phyloP scores from a whole-genome alignment of 129 eudicot genomes.

The Flaveria linearis region DNA sequence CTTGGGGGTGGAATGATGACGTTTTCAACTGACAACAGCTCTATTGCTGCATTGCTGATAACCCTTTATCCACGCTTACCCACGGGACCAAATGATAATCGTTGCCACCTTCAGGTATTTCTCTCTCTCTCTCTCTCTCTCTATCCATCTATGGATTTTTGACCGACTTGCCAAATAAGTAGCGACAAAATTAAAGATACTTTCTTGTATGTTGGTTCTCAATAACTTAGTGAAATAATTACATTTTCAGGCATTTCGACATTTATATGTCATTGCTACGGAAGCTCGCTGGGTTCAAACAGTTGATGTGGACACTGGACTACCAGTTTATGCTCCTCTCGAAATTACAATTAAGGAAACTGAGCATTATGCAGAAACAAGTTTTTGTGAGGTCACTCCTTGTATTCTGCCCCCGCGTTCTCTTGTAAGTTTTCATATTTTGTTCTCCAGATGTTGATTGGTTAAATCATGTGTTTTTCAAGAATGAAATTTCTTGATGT shows the following conservation, averaged over 20 bases:
- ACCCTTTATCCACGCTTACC: constrained; percentile 96
- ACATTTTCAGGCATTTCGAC: constrained; percentile 78
- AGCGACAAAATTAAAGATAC: not conserved
- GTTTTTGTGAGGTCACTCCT: constrained; percentile 94
- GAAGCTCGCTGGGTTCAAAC: constrained; percentile 99
- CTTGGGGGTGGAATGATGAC: constrained; percentile 98
- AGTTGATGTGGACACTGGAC: constrained; percentile 88
- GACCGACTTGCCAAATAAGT: not conserved
- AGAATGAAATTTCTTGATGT: constrained; percentile 6
- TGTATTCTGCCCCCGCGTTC: constrained; percentile 95
- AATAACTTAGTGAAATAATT: constrained; percentile 13
- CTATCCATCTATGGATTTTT: not conserved
- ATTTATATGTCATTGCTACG: constrained; percentile 92
- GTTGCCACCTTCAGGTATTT: constrained; percentile 94
- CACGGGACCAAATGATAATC: constrained; percentile 96
- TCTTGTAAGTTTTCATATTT: constrained; percentile 52
- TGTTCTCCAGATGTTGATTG: not conserved
- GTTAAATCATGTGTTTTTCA: not conserved
- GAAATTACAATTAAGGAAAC: constrained; percentile 87
- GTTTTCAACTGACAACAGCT: constrained; percentile 78
- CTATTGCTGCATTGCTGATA: constrained; percentile 79
- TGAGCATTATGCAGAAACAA: constrained; percentile 79
- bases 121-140: not conserved
- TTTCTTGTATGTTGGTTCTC: not conserved
- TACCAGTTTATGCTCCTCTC: constrained; percentile 95